phyloP scores from a whole-genome alignment of 2,329 filamentous ascomycete species.

The Fusarium sp. region DNA sequence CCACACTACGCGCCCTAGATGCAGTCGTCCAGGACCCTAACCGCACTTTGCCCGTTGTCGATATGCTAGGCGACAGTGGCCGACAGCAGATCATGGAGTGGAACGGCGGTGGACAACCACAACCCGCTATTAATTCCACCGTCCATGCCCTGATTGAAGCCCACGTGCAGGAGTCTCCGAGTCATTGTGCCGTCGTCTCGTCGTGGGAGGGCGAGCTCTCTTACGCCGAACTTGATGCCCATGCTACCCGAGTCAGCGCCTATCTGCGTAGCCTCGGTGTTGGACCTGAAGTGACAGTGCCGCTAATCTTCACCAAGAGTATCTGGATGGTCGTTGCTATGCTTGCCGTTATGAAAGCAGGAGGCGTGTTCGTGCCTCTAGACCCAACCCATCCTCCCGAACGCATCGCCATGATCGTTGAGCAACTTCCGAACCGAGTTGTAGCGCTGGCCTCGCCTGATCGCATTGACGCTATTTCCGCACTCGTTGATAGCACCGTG shows the following conservation, averaged over 20 bases:
- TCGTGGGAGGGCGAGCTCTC: slow-evolving; percentile 3
- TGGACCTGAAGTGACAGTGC: neutral
- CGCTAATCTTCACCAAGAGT: slow-evolving; percentile 6
- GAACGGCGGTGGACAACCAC: neutral
- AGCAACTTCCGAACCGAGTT: neutral
- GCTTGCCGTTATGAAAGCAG: slow-evolving; percentile 13
- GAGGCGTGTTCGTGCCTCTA: neutral
- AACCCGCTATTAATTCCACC: neutral
- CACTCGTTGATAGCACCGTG: neutral
- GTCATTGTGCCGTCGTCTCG: neutral
- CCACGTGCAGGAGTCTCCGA: neutral
- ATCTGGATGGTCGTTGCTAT: slow-evolving; percentile 3
- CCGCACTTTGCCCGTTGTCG: neutral
- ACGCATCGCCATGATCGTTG: neutral
- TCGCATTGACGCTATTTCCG: neutral
- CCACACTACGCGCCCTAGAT: neutral
- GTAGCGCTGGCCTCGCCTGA: neutral
- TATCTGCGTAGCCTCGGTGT: neutral
- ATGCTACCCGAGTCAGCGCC: neutral
- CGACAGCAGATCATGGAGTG: neutral
- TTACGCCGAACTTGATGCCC: neutral
- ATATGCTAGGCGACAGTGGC: neutral
- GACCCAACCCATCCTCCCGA: slow-evolving; percentile 2
- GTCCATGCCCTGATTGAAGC: neutral
- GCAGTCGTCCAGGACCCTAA: neutral